These are phyloP conservation scores for Vigna mungo DNA, from an alignment of 306 rosid species.

Conservation along the genomic window DNA sequence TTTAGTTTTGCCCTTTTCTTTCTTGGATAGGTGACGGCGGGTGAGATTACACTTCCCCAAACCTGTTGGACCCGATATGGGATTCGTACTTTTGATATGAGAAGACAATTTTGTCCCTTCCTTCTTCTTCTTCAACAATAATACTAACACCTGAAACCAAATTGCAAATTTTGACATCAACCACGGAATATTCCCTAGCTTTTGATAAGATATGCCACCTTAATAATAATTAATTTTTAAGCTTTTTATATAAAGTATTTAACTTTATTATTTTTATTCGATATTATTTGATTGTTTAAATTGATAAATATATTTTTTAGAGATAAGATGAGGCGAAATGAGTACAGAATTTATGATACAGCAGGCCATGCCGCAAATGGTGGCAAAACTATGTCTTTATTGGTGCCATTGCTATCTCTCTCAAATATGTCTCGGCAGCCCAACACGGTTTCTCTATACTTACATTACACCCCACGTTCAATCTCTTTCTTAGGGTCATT, in stretches of 20 bases:
- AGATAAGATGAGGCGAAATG: not conserved
- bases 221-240: not conserved
- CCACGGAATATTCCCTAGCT: constrained; percentile 27
- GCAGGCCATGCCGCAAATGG: constrained; percentile 22
- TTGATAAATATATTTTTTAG: too few species aligned
- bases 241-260: too few species aligned
- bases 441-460: not conserved
- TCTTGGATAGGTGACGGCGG: not conserved
- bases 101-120: constrained; percentile 38
- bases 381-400: not conserved
- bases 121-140: not conserved
- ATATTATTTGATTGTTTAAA: too few species aligned
- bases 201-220: not conserved
- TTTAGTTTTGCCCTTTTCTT: not conserved
- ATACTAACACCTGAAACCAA: not conserved
- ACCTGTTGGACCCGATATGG: constrained; percentile 19
- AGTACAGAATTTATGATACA: not conserved
- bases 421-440: not conserved
- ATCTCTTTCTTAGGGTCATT: not conserved
- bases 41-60: constrained; percentile 15
- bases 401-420: constrained; percentile 10
- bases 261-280: too few species aligned
- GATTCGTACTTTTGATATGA: constrained; percentile 4
- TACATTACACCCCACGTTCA: constrained; percentile 7
- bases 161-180: constrained; percentile 10